phyloP scores from a whole-genome alignment of 257 asterid species.

The Plantago elongata region DNA sequence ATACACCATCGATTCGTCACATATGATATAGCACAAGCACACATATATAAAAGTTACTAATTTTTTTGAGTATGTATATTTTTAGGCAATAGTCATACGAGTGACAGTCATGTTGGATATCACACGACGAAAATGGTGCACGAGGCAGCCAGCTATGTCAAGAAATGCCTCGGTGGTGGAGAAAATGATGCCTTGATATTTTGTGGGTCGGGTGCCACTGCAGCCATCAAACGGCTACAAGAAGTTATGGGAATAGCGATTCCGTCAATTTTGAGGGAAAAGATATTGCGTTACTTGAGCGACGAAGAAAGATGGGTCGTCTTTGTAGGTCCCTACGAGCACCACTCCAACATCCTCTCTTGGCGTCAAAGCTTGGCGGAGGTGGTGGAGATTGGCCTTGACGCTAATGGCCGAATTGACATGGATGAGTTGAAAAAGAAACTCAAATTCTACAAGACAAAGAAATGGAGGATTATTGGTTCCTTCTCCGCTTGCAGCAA shows the following conservation, averaged over 20 bases:
- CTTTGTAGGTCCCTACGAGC: slow-evolving; percentile 69
- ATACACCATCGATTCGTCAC: not conserved
- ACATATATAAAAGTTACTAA: not conserved
- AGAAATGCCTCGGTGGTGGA: slow-evolving; percentile 61
- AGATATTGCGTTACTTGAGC: slow-evolving; percentile 27
- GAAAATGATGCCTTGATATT: slow-evolving; percentile 43
- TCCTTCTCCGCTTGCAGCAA: slow-evolving; percentile 84
- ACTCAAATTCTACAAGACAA: slow-evolving; percentile 27
- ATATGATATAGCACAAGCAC: not conserved
- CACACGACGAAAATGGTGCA: slow-evolving; percentile 44
- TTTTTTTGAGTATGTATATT: not conserved
- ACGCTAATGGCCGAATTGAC: slow-evolving; percentile 40
- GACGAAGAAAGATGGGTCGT: slow-evolving; percentile 58
- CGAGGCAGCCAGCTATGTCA: slow-evolving; percentile 43
- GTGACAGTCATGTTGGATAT: slow-evolving; percentile 55
- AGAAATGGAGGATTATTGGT: slow-evolving; percentile 47
- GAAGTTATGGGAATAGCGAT: slow-evolving; percentile 63
- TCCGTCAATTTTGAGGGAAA: slow-evolving; percentile 47
- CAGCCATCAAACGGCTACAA: slow-evolving; percentile 62
- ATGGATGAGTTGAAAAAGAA: slow-evolving; percentile 39
- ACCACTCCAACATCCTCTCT: slow-evolving; percentile 68
- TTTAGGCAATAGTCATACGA: slow-evolving; percentile 62
- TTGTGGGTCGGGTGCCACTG: slow-evolving; percentile 70
- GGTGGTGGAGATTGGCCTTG: slow-evolving; percentile 65
- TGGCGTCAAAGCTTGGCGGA: slow-evolving; percentile 79